phyloP scores from a whole-genome alignment of 2,329 filamentous ascomycete genomes.

The Epichloe sylvatica region DNA sequence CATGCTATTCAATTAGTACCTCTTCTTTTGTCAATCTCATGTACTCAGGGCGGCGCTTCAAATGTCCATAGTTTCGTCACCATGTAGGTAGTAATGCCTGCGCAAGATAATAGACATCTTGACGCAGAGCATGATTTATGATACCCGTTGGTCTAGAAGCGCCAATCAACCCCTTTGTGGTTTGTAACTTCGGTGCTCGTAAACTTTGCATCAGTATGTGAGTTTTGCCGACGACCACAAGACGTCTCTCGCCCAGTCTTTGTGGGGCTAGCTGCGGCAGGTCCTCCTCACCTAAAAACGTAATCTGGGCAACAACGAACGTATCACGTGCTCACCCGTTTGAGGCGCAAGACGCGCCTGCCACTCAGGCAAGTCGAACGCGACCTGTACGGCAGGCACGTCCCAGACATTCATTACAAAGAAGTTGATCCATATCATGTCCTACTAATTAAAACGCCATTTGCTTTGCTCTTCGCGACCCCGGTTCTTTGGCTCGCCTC shows the following conservation, averaged over 20 bases:
- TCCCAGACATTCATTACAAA: neutral
- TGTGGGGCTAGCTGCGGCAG: too few species aligned
- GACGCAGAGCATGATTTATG: neutral
- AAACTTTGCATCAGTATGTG: too few species aligned
- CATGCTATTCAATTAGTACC: neutral
- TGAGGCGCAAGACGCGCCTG: conserved; percentile 1
- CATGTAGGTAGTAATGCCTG: conserved; percentile 1
- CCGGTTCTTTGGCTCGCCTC: neutral
- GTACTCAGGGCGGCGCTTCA: neutral
- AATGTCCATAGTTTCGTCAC: conserved; percentile 1
- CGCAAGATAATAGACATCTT: neutral
- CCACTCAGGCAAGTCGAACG: neutral
- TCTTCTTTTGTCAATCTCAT: neutral
- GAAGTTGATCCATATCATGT: neutral
- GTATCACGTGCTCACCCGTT: neutral
- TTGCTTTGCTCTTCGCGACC: neutral
- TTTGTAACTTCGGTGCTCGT: too few species aligned
- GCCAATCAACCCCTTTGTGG: too few species aligned
- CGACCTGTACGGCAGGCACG: neutral
- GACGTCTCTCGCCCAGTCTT: too few species aligned
- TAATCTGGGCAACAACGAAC: too few species aligned
- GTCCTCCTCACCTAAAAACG: too few species aligned
- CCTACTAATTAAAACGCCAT: neutral
- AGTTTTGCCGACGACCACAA: too few species aligned
- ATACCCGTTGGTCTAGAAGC: neutral